Conservation (phyloP, 2,329 filamentous ascomycete genomes). For the Microascus cirrosus region DNA sequence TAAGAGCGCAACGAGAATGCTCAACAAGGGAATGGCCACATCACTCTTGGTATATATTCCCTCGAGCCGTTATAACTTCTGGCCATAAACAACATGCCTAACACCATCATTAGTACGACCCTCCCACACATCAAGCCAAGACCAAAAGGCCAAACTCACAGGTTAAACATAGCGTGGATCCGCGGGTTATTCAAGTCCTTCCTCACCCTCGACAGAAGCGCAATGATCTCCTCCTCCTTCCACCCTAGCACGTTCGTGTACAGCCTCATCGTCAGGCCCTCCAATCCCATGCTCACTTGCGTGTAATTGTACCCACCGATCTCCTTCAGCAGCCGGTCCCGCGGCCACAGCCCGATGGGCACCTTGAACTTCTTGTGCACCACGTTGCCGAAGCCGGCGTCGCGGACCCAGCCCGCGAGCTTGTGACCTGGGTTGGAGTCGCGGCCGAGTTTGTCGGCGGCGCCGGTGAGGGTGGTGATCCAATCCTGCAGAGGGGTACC, state of each 20-base stretch:
- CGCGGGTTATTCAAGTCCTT: constrained; percentile 4
- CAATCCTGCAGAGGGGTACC: constrained; percentile 27
- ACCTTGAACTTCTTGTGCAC: constrained; percentile 24
- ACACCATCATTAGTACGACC: neutral
- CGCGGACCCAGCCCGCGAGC: constrained; percentile 25
- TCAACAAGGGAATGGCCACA: too few relatives aligned
- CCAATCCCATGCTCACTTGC: constrained; percentile 29
- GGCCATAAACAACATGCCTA: neutral
- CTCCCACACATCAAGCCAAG: constrained; percentile 28
- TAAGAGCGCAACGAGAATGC: too few relatives aligned
- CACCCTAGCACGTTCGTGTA: constrained; percentile 27
- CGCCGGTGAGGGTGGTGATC: constrained; percentile 25
- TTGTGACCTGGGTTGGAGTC: constrained; percentile 21
- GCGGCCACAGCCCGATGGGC: constrained; percentile 43
- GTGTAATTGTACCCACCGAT: constrained; percentile 33
- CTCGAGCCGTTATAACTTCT: neutral
- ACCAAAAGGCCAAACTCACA: constrained; percentile 8
- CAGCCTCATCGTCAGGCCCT: constrained; percentile 29
- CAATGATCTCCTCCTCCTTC: constrained; percentile 36
- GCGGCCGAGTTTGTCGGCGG: constrained; percentile 23
- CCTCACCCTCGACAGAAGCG: constrained; percentile 10
- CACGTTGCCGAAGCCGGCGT: constrained; percentile 9
- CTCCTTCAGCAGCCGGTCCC: constrained; percentile 27
- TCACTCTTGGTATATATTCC: too few relatives aligned
- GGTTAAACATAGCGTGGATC: constrained; percentile 15